Percentiles rank a stretch among this genome's conserved stretches.
Evolutionary conservation across 306 rosid species (phyloP).

Genomic region (Senna tora): DNA sequence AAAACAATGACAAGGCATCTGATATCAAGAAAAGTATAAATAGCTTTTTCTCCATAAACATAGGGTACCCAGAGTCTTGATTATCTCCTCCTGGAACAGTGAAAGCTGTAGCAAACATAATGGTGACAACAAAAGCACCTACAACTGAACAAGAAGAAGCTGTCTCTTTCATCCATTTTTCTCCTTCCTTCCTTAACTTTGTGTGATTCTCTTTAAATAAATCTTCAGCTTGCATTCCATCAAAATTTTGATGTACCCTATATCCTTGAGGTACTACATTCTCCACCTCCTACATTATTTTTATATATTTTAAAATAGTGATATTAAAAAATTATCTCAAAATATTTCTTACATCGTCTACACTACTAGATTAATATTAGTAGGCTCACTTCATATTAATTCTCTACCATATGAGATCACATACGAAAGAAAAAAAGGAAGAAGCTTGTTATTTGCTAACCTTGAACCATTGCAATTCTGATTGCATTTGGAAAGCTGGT

Average conservation of each 20-base stretch:
- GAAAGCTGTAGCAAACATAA: background rate
- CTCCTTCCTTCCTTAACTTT: constrained; percentile 4
- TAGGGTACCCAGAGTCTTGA: background rate
- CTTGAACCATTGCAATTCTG: constrained; percentile 24
- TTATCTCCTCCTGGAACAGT: constrained; percentile 24
- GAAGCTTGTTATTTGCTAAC: too few relatives aligned
- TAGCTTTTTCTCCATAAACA: background rate
- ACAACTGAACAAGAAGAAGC: background rate
- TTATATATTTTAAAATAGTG: too few relatives aligned
- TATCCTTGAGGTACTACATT: too few relatives aligned
- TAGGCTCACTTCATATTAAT: too few relatives aligned
- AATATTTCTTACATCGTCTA: too few relatives aligned
- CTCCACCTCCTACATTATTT: too few relatives aligned
- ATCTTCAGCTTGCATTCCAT: background rate
- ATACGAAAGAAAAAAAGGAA: too few relatives aligned
- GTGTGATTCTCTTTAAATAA: background rate
- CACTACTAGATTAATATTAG: too few relatives aligned
- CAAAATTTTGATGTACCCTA: background rate
- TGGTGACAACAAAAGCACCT: background rate
- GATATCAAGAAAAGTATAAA: background rate
- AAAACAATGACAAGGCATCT: background rate
- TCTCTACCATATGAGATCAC: too few relatives aligned
- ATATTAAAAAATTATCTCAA: too few relatives aligned
- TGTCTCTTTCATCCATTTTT: constrained; percentile 23
- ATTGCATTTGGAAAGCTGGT: constrained; percentile 33